phyloP scores from a whole-genome alignment of 169 alveolate species.

The Plasmodium malariae region DNA sequence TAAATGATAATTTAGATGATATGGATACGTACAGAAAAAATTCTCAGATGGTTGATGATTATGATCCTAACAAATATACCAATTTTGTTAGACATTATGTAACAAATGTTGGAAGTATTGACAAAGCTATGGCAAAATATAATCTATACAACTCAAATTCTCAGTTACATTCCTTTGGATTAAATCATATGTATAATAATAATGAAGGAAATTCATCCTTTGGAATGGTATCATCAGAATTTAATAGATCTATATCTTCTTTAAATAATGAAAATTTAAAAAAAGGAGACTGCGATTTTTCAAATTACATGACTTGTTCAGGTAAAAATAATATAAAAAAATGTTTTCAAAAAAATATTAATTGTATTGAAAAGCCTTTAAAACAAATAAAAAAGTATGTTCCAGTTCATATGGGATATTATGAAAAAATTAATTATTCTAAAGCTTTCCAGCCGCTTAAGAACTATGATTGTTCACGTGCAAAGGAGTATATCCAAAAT shows the following conservation, averaged over 20 bases:
- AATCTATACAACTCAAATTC: neutral
- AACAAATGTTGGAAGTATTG: slow-evolving; percentile 14
- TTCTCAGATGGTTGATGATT: neutral
- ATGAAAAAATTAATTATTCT: slow-evolving; percentile 23
- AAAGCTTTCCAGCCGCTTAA: slow-evolving; percentile 13
- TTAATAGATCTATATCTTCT: slow-evolving; percentile 22
- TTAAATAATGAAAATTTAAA: neutral
- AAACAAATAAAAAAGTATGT: slow-evolving; percentile 6
- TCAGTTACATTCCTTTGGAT: slow-evolving; percentile 31
- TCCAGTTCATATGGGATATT: slow-evolving; percentile 22
- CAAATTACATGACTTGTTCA: slow-evolving; percentile 17
- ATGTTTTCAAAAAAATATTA: neutral
- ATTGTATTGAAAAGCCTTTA: neutral
- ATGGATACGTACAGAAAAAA: neutral
- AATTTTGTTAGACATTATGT: slow-evolving; percentile 41
- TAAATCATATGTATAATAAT: slow-evolving; percentile 1
- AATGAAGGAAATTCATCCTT: slow-evolving; percentile 4
- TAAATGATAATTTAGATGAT: neutral
- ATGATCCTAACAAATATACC: neutral
- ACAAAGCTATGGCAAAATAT: slow-evolving; percentile 13
- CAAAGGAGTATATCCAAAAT: slow-evolving; percentile 1
- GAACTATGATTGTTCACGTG: slow-evolving; percentile 28
- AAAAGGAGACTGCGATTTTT: neutral
- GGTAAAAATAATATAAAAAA: slow-evolving; percentile 1
- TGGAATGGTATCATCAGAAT: neutral